Conservation (phyloP, 805 yeast genomes). For the Suhomyces sp. region DNA sequence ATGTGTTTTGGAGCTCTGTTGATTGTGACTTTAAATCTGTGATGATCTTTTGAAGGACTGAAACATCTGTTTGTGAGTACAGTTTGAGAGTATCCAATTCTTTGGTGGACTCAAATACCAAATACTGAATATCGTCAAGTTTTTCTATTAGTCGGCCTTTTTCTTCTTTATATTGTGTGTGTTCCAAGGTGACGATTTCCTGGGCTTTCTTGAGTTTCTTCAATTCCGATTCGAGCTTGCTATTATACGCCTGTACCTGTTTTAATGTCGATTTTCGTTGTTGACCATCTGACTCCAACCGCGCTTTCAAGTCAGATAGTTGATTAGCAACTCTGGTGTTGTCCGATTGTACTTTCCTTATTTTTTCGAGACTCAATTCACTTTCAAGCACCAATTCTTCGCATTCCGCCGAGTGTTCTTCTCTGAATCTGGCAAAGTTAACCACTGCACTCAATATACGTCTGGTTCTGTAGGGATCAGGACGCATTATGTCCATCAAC, state of each 20-base stretch:
- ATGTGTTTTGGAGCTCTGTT: constrained; percentile 28
- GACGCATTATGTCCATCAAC: constrained; percentile 70
- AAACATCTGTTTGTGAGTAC: constrained; percentile 62
- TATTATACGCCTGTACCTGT: constrained; percentile 46
- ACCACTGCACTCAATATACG: constrained; percentile 78
- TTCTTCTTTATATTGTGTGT: constrained; percentile 60
- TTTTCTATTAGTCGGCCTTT: constrained; percentile 58
- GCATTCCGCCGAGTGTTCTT: constrained; percentile 69
- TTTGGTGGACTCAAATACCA: constrained; percentile 54
- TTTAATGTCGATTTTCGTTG: constrained; percentile 38
- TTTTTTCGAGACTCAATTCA: constrained; percentile 45
- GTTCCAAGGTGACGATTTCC: constrained; percentile 60
- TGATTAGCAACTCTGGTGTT: constrained; percentile 9
- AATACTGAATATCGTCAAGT: constrained; percentile 59
- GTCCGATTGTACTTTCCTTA: constrained; percentile 31
- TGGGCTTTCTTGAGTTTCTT: constrained; percentile 60
- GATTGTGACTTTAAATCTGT: constrained; percentile 50
- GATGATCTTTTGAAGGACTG: constrained; percentile 51
- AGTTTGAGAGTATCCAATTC: constrained; percentile 59
- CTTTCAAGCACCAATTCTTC: constrained; percentile 58
- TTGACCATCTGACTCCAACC: constrained; percentile 14
- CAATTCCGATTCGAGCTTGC: constrained; percentile 59
- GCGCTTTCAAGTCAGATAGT: constrained; percentile 9
- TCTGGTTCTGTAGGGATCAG: constrained; percentile 66
- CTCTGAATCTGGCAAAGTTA: constrained; percentile 82